Conservation (phyloP, 202 grass and related monocot genomes). For the Saccharum hybrid region DNA sequence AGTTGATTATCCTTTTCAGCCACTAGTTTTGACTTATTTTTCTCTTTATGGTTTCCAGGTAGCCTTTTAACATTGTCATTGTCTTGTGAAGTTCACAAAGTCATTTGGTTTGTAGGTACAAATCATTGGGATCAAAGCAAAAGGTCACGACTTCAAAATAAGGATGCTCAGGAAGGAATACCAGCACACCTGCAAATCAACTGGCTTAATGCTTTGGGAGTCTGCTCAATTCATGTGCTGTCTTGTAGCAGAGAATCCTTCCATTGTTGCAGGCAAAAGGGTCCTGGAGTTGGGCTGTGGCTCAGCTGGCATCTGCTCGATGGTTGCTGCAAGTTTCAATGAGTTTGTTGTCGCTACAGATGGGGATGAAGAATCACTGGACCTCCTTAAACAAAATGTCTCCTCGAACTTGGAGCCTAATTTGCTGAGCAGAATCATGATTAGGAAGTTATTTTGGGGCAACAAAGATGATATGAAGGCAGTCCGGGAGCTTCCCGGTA, state of each 20-base stretch:
- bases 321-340: constrained; percentile 71
- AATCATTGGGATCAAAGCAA: constrained; percentile 64
- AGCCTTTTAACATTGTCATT: constrained; percentile 19
- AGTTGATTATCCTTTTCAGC: not conserved
- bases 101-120: constrained; percentile 45
- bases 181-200: constrained; percentile 95
- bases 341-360: constrained; percentile 77
- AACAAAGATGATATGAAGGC: constrained; percentile 56
- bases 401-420: constrained; percentile 61
- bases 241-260: constrained; percentile 88
- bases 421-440: constrained; percentile 49
- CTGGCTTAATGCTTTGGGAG: constrained; percentile 98
- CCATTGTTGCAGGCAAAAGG: constrained; percentile 68
- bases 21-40: not conserved
- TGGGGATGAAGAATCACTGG: constrained; percentile 77
- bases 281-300: constrained; percentile 88
- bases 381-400: constrained; percentile 69
- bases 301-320: constrained; percentile 87
- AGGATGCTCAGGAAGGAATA: constrained; percentile 84
- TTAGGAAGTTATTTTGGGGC: constrained; percentile 82
- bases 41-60: not conserved
- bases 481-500: constrained; percentile 47
- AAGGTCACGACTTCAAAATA: constrained; percentile 69
- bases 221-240: constrained; percentile 83
- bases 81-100: constrained; percentile 24